A percentile compares a stretch with the other conserved stretches of the same genome.
phyloP scores from a whole-genome alignment of 148 eudicot genomes.

The Silene latifolia region DNA sequence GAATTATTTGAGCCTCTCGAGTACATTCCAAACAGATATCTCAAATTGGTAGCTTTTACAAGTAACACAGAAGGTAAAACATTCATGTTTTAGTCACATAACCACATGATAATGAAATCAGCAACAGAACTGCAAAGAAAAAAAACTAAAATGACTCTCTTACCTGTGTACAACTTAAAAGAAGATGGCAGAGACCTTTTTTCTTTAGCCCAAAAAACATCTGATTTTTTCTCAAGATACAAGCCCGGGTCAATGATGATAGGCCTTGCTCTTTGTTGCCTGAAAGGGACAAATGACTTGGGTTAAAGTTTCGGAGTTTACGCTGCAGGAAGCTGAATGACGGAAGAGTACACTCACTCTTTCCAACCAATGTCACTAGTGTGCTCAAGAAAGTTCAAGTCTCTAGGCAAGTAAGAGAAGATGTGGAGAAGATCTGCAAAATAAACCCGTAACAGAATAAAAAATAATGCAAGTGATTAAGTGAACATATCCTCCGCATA shows the following conservation, averaged over 20 bases:
- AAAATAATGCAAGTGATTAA: neutral
- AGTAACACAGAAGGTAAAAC: neutral
- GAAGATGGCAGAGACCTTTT: constrained; percentile 81
- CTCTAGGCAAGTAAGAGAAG: constrained; percentile 90
- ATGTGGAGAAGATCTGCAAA: constrained; percentile 85
- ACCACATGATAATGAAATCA: neutral
- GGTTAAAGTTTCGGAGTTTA: neutral
- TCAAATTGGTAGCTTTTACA: neutral
- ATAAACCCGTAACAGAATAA: constrained; percentile 15
- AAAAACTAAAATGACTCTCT: neutral
- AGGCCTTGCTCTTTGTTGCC: constrained; percentile 83
- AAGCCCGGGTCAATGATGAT: constrained; percentile 90
- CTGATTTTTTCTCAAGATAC: constrained; percentile 78
- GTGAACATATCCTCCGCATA: neutral
- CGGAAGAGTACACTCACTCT: constrained; percentile 56
- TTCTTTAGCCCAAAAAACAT: constrained; percentile 89
- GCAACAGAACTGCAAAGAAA: neutral
- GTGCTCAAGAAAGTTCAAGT: constrained; percentile 92
- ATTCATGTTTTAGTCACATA: neutral
- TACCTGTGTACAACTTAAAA: constrained; percentile 83
- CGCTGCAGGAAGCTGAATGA: constrained; percentile 11
- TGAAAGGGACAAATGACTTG: constrained; percentile 25
- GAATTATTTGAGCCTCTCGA: neutral
- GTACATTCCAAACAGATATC: neutral
- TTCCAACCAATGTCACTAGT: constrained; percentile 89